Evolutionary conservation across 2,329 filamentous ascomycete species (phyloP).

Genomic region (Stemphylium beticola): DNA sequence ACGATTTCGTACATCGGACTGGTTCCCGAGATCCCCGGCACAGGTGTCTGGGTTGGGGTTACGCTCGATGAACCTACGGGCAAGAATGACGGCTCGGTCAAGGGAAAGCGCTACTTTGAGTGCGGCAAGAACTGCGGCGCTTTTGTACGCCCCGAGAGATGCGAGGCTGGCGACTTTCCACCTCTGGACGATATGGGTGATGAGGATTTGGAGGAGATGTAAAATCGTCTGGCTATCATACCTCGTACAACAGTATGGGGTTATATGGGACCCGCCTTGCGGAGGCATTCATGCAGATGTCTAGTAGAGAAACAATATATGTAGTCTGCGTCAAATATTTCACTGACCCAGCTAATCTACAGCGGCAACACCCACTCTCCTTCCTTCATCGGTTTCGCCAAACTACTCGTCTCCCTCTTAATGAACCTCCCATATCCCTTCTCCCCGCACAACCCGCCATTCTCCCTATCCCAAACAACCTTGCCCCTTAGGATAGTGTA

Average conservation of each 20-base stretch:
- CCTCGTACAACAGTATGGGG: neutral
- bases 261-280: too few species aligned
- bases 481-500: conserved; percentile 65
- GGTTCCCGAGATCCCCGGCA: conserved; percentile 74
- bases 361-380: conserved; percentile 32
- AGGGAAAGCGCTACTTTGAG: conserved; percentile 72
- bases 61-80: conserved; percentile 78
- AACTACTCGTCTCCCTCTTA: conserved; percentile 49
- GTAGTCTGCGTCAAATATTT: neutral
- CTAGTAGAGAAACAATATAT: too few species aligned
- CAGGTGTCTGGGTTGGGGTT: conserved; percentile 73
- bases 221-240: neutral
- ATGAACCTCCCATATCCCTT: conserved; percentile 60
- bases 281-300: too few species aligned
- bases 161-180: conserved; percentile 77
- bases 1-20: conserved; percentile 74
- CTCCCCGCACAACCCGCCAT: conserved; percentile 57
- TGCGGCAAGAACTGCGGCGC: conserved; percentile 74
- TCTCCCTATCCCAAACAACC: conserved; percentile 64
- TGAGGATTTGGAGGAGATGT: conserved; percentile 71
- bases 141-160: conserved; percentile 78
- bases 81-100: conserved; percentile 80
- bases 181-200: conserved; percentile 55
- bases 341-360: conserved; percentile 2
- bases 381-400: conserved; percentile 41